Conservation (phyloP, 2,329 filamentous ascomycete species). For the Botrytis deweyae region DNA sequence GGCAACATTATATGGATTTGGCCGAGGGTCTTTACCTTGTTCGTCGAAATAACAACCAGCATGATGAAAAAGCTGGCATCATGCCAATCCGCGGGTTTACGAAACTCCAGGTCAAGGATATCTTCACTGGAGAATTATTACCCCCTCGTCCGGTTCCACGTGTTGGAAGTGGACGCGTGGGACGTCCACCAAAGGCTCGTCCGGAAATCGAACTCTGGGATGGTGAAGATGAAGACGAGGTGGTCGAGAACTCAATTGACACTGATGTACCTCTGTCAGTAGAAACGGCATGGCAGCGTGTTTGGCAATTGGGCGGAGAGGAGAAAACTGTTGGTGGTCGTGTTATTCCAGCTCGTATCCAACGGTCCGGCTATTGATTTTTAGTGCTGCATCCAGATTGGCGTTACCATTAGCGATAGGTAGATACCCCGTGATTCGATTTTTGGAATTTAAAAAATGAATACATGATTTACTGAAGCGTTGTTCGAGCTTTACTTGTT, state of each 20-base stretch:
- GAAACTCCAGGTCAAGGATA: constrained; percentile 3
- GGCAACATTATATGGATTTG: constrained; percentile 5
- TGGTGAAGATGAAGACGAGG: not conserved
- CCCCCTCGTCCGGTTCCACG: not conserved
- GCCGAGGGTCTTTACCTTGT: constrained; percentile 10
- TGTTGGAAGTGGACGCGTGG: not conserved
- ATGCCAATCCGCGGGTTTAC: not conserved
- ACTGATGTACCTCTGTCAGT: not conserved
- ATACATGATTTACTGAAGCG: not conserved
- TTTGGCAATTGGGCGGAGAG: constrained; percentile 6
- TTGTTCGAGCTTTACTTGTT: not conserved
- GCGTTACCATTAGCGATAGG: not conserved
- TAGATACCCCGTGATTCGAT: constrained; percentile 6
- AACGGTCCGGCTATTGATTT: constrained; percentile 6
- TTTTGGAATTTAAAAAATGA: not conserved
- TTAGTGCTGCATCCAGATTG: not conserved
- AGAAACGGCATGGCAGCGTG: not conserved
- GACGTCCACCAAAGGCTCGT: constrained; percentile 1
- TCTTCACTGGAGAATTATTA: not conserved
- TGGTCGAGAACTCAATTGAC: not conserved
- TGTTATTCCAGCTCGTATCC: constrained; percentile 9
- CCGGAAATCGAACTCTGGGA: not conserved
- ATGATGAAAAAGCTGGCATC: not conserved
- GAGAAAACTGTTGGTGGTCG: constrained; percentile 8
- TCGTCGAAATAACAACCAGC: constrained; percentile 7